phyloP scores from a whole-genome alignment of 441 rosid species.

The Euphorbia corollata region DNA sequence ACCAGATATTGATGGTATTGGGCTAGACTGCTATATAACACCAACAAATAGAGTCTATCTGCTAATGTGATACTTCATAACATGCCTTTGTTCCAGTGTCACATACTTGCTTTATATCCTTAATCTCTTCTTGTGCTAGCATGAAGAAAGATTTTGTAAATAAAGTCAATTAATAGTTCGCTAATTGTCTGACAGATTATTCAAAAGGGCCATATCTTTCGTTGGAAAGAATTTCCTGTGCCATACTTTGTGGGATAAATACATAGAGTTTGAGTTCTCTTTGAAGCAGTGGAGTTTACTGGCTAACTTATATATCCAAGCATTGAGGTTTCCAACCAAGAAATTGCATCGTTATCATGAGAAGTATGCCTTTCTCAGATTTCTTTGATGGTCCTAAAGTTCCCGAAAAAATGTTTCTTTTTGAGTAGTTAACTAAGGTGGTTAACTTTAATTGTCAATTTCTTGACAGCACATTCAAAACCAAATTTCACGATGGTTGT shows the following conservation, averaged over 20 bases:
- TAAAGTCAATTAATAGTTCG: neutral
- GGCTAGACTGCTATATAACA: neutral
- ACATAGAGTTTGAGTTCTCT: constrained; percentile 55
- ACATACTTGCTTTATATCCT: neutral
- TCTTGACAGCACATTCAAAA: neutral
- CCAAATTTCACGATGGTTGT: neutral
- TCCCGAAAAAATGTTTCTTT: neutral
- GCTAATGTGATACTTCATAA: neutral
- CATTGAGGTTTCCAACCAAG: constrained; percentile 68
- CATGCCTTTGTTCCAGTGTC: neutral
- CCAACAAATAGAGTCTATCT: neutral
- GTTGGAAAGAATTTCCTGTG: constrained; percentile 79
- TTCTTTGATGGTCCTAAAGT: neutral
- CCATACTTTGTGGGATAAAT: constrained; percentile 71
- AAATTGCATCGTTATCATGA: constrained; percentile 57
- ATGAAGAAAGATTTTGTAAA: neutral
- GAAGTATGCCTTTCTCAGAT: constrained; percentile 36
- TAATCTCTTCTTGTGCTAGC: constrained; percentile 4
- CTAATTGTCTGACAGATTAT: constrained; percentile 44
- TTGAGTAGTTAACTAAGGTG: constrained; percentile 3
- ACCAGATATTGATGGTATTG: neutral
- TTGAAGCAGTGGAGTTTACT: constrained; percentile 63
- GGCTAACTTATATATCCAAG: constrained; percentile 55
- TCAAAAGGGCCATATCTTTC: constrained; percentile 63
- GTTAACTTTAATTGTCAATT: neutral